Conservation (phyloP, 2,329 filamentous ascomycete genomes). For the Trichoderma afroharzianum region DNA sequence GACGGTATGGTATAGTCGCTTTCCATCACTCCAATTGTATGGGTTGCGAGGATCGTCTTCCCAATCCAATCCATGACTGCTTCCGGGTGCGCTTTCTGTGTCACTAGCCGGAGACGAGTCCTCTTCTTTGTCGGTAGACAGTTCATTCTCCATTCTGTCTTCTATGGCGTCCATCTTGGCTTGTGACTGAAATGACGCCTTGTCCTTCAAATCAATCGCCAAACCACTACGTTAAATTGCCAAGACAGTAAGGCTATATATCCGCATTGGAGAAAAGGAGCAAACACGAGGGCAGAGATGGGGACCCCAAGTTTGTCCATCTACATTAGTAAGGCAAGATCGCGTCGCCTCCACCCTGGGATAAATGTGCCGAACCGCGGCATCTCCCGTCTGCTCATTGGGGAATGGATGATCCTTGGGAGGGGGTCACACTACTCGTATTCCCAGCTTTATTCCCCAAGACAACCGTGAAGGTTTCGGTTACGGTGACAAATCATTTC, state of each 20-base stretch:
- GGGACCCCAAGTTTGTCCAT: not conserved
- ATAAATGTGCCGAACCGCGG: not conserved
- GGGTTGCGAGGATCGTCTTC: conserved; percentile 13
- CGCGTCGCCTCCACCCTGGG: not conserved
- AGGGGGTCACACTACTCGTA: not conserved
- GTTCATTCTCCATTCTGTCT: not conserved
- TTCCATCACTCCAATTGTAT: conserved; percentile 13
- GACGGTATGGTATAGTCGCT: not conserved
- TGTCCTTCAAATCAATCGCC: not conserved
- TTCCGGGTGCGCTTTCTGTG: not conserved
- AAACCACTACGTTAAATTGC: not conserved
- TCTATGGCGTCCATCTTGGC: not conserved
- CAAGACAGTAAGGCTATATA: not conserved
- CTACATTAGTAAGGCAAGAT: not conserved
- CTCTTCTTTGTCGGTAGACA: not conserved
- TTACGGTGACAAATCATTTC: not conserved
- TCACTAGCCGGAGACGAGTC: not conserved
- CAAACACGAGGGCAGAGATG: not conserved
- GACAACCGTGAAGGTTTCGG: not conserved
- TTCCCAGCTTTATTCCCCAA: not conserved
- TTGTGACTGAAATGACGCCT: not conserved
- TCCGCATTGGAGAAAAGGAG: not conserved
- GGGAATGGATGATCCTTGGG: not conserved
- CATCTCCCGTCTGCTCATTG: not conserved
- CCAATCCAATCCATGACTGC: not conserved